These are phyloP conservation scores for Coemansia sp. DNA, from an alignment of 192 early-diverging fungal genomes.

Conservation along the genomic window DNA sequence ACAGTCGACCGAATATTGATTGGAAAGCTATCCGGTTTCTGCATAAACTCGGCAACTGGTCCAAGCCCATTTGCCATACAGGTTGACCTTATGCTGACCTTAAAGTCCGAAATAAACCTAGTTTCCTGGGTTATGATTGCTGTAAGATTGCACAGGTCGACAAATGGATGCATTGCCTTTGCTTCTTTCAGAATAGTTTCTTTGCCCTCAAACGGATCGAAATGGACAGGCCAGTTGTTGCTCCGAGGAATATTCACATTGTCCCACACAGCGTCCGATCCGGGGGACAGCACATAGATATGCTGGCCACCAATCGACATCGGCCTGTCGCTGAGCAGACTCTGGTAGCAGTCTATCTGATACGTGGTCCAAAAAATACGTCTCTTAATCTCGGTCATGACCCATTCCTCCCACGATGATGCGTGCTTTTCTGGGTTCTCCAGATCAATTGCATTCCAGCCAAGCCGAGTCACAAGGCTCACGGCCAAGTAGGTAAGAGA, in stretches of 20 bases:
- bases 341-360: constrained; percentile 31
- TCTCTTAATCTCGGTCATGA: constrained; percentile 35
- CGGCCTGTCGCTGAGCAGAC: constrained; percentile 14
- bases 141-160: constrained; percentile 21
- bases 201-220: constrained; percentile 8
- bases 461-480: constrained; percentile 29
- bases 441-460: constrained; percentile 39
- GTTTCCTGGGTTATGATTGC: constrained; percentile 20
- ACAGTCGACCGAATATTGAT: not conserved
- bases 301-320: constrained; percentile 14
- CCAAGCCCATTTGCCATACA: not conserved
- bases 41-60: not conserved
- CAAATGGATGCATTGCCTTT: constrained; percentile 11
- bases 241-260: constrained; percentile 21
- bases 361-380: constrained; percentile 37
- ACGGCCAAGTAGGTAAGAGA: constrained; percentile 20
- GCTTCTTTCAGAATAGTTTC: constrained; percentile 4
- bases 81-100: constrained; percentile 5
- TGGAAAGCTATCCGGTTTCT: not conserved
- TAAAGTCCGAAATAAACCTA: constrained; percentile 32
- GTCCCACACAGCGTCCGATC: constrained; percentile 41
- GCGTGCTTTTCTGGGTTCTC: constrained; percentile 6
- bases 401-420: constrained; percentile 37
- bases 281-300: constrained; percentile 16
- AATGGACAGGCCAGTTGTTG: constrained; percentile 4